Evolutionary conservation across 768 basidiomycete species (phyloP).

Genomic region (Auricularia sp.): DNA sequence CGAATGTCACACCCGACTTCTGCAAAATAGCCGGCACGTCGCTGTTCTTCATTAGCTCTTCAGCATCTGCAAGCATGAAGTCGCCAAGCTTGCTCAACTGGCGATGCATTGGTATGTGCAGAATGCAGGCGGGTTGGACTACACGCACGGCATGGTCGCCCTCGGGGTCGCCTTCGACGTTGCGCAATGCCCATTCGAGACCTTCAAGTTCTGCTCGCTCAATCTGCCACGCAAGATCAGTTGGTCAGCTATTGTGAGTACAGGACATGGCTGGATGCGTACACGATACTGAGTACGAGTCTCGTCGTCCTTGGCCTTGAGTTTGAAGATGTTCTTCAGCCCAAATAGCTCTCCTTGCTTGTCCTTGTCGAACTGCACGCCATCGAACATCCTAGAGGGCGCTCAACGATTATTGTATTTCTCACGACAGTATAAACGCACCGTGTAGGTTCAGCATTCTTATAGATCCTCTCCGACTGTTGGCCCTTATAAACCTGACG

Average conservation of each 20-base stretch:
- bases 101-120: conserved; percentile 21
- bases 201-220: conserved; percentile 65
- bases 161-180: conserved; percentile 45
- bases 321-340: conserved; percentile 72
- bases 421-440: conserved; percentile 17
- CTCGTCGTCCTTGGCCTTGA: conserved; percentile 58
- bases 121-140: conserved; percentile 10
- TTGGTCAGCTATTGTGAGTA: not conserved
- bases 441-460: conserved; percentile 76
- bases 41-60: conserved; percentile 46
- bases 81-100: conserved; percentile 18
- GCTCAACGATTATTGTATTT: not conserved
- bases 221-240: conserved; percentile 37
- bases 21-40: conserved; percentile 46
- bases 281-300: conserved; percentile 51
- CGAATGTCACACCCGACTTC: conserved; percentile 58
- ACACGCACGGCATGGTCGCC: conserved; percentile 14
- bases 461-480: conserved; percentile 85
- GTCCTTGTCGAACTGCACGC: conserved; percentile 66
- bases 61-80: conserved; percentile 19
- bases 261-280: not conserved
- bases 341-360: conserved; percentile 81
- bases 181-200: conserved; percentile 71
- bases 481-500: conserved; percentile 91
- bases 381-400: conserved; percentile 57